Conservation (phyloP, 2,329 filamentous ascomycete genomes). For the Phaeophleospora eucalypticola region DNA sequence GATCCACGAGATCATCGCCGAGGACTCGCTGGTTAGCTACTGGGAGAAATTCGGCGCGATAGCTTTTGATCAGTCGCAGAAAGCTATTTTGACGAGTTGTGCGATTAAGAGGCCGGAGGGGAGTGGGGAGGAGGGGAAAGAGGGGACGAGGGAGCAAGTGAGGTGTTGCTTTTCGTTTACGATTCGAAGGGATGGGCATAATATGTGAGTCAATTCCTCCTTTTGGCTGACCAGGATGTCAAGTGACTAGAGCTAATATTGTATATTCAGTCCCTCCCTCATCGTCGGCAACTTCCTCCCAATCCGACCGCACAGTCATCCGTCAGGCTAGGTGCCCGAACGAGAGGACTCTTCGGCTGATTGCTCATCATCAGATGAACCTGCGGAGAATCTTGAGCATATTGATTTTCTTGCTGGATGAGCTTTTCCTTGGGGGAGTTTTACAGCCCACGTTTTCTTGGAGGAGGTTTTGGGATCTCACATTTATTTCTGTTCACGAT, state of each 20-base stretch:
- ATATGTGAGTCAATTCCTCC: conserved; percentile 67
- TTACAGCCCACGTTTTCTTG: too few relatives aligned
- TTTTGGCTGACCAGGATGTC: background rate
- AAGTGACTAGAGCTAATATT: too few relatives aligned
- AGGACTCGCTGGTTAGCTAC: conserved; percentile 91
- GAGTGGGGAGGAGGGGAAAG: conserved; percentile 33
- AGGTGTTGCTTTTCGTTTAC: conserved; percentile 98
- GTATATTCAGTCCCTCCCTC: conserved; percentile 66
- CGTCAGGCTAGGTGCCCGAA: too few relatives aligned
- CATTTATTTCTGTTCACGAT: too few relatives aligned
- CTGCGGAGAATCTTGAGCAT: too few relatives aligned
- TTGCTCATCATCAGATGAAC: too few relatives aligned
- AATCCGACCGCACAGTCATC: conserved; percentile 42
- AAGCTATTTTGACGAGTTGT: conserved; percentile 91
- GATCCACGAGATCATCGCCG: conserved; percentile 90
- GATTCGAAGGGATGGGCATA: conserved; percentile 88
- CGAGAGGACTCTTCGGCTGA: too few relatives aligned
- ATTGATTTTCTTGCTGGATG: too few relatives aligned
- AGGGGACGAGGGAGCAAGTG: conserved; percentile 60
- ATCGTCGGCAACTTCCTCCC: conserved; percentile 97
- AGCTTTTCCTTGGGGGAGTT: too few relatives aligned
- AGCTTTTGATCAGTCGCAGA: conserved; percentile 89
- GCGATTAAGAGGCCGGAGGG: conserved; percentile 76
- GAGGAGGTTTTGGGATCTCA: too few relatives aligned
- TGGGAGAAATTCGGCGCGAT: conserved; percentile 99